A percentile compares a stretch with the other conserved stretches of the same genome.
Evolutionary conservation across 78 protist genomes (phyloP).

Genomic region (Dictyostelium brefeldianum): DNA sequence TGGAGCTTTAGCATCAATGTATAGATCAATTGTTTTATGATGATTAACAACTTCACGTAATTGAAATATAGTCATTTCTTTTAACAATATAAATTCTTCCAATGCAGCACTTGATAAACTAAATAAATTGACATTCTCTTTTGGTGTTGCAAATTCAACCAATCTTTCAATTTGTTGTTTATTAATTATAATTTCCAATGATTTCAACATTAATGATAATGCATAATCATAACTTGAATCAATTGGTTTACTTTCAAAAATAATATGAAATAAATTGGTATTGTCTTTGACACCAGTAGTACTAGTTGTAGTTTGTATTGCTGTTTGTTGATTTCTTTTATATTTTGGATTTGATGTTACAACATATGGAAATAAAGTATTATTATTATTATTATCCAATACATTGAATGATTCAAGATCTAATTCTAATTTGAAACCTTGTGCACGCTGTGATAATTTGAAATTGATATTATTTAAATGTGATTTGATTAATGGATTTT

Average conservation of each 20-base stretch:
- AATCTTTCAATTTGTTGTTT: constrained; percentile 76
- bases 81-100: constrained; percentile 67
- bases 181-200: constrained; percentile 51
- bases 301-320: background rate
- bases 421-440: constrained; percentile 62
- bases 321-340: constrained; percentile 10
- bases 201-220: constrained; percentile 43
- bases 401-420: constrained; percentile 73
- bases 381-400: constrained; percentile 33
- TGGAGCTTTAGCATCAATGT: constrained; percentile 76
- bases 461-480: constrained; percentile 49
- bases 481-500: constrained; percentile 33
- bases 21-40: constrained; percentile 72
- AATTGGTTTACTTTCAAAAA: constrained; percentile 68
- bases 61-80: constrained; percentile 80
- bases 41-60: constrained; percentile 67
- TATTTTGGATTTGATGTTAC: constrained; percentile 68
- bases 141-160: constrained; percentile 81
- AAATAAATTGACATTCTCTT: constrained; percentile 67
- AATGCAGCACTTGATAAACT: constrained; percentile 51
- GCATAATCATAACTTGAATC: constrained; percentile 53
- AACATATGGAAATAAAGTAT: constrained; percentile 58
- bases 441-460: constrained; percentile 56
- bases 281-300: constrained; percentile 1
- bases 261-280: constrained; percentile 55